A percentile compares a stretch with the other conserved stretches of the same genome.
These are phyloP conservation scores for Fabrea salina DNA, from an alignment of 169 alveolate genomes.

Conservation along the genomic window DNA sequence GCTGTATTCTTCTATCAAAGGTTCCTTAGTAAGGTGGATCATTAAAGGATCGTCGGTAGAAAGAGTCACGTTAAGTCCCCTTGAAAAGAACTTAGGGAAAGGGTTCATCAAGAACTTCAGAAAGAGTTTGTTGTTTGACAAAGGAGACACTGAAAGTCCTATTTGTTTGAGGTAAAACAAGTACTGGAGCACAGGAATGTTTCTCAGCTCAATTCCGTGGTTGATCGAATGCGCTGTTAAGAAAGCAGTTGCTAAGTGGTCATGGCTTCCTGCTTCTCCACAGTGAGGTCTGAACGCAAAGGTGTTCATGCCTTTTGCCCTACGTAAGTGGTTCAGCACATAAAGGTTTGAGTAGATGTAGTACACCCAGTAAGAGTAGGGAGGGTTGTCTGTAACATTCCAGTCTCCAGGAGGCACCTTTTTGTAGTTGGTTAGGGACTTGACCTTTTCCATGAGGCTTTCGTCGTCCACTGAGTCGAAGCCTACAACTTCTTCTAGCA, in stretches of 20 bases:
- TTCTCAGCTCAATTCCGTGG: constrained; percentile 82
- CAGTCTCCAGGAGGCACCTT: constrained; percentile 69
- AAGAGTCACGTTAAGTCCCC: constrained; percentile 89
- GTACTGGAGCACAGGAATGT: constrained; percentile 84
- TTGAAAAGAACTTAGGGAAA: constrained; percentile 79
- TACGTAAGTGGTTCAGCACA: constrained; percentile 80
- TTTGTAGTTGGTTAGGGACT: not conserved
- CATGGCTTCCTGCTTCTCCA: constrained; percentile 90
- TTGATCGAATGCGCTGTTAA: constrained; percentile 86
- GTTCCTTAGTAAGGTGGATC: constrained; percentile 90
- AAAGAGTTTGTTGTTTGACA: constrained; percentile 87
- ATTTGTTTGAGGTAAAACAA: constrained; percentile 87
- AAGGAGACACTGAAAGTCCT: constrained; percentile 92
- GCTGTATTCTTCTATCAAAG: constrained; percentile 92
- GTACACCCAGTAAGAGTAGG: constrained; percentile 83
- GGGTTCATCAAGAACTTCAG: constrained; percentile 82
- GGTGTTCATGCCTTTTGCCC: constrained; percentile 77
- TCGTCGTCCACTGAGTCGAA: constrained; percentile 89
- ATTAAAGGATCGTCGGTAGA: constrained; percentile 94
- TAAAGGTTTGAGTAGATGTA: constrained; percentile 88
- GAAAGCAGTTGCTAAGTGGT: constrained; percentile 86
- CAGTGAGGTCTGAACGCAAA: constrained; percentile 87
- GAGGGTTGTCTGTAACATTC: constrained; percentile 82
- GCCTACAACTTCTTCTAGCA: constrained; percentile 59
- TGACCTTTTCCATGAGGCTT: constrained; percentile 47